Conservation (phyloP, 2,329 filamentous ascomycete genomes). For the Talaromyces albobiverticillius region DNA sequence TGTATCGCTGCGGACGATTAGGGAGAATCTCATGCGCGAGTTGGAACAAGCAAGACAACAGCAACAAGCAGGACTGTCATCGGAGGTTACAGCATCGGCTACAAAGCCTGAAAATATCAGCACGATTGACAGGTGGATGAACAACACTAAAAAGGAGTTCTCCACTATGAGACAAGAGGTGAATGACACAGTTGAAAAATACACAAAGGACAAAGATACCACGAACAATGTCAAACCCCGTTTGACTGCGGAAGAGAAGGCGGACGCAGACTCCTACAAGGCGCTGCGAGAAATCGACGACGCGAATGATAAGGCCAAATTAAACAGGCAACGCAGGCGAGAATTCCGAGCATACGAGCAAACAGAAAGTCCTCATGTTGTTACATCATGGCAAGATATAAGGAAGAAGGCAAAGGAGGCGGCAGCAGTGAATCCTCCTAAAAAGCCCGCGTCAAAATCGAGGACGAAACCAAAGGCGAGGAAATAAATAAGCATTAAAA, state of each 20-base stretch:
- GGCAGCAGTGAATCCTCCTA: not conserved
- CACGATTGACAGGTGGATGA: constrained; percentile 35
- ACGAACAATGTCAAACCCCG: constrained; percentile 3
- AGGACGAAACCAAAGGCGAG: not conserved
- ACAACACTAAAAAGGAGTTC: constrained; percentile 27
- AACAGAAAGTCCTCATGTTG: not conserved
- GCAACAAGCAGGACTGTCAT: constrained; percentile 4
- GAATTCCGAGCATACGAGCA: not conserved
- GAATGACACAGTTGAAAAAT: constrained; percentile 20
- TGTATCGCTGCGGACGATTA: constrained; percentile 2
- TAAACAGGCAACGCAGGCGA: not conserved
- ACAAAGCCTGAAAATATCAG: constrained; percentile 18
- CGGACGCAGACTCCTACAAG: constrained; percentile 8
- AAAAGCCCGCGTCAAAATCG: not conserved
- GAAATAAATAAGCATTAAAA: not conserved
- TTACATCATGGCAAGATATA: constrained; percentile 5
- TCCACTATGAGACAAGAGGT: constrained; percentile 24
- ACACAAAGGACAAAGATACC: constrained; percentile 23
- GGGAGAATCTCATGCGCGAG: not conserved
- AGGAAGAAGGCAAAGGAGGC: not conserved
- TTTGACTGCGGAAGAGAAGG: constrained; percentile 9
- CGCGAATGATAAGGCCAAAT: not conserved
- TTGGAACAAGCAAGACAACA: constrained; percentile 10
- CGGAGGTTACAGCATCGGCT: constrained; percentile 8
- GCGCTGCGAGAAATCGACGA: constrained; percentile 12